phyloP scores from a whole-genome alignment of 2,329 filamentous ascomycete genomes.

The Colletotrichum tamarilloi region DNA sequence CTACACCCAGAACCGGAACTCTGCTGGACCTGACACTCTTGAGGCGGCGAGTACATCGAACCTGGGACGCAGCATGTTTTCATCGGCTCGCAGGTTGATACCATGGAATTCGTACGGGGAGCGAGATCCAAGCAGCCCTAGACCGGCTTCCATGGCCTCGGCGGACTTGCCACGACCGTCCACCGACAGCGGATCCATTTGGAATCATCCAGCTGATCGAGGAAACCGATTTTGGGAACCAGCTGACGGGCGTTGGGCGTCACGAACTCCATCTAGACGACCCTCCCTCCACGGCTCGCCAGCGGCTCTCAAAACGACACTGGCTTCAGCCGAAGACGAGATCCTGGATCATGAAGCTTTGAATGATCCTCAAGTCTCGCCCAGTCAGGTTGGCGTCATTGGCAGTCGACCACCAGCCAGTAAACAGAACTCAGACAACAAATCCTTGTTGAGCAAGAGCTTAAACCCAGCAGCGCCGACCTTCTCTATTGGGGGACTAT shows the following conservation, averaged over 20 bases:
- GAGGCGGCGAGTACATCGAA: slow-evolving; percentile 40
- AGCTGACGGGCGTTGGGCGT: slow-evolving; percentile 61
- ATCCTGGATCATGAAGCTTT: slow-evolving; percentile 70
- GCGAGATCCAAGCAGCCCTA: slow-evolving; percentile 68
- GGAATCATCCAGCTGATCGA: slow-evolving; percentile 69
- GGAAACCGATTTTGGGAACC: slow-evolving; percentile 75
- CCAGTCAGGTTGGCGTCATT: slow-evolving; percentile 76
- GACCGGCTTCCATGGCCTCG: slow-evolving; percentile 76
- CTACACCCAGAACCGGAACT: slow-evolving; percentile 70
- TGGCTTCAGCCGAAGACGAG: slow-evolving; percentile 73
- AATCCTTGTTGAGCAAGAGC: slow-evolving; percentile 63
- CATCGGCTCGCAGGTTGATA: slow-evolving; percentile 55
- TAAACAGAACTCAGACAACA: slow-evolving; percentile 46
- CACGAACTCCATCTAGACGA: slow-evolving; percentile 79
- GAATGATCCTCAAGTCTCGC: slow-evolving; percentile 61
- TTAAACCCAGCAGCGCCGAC: slow-evolving; percentile 91
- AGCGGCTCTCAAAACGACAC: slow-evolving; percentile 68
- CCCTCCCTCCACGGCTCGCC: slow-evolving; percentile 85
- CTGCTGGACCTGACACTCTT: slow-evolving; percentile 56
- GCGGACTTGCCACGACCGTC: slow-evolving; percentile 80
- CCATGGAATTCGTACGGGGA: slow-evolving; percentile 61
- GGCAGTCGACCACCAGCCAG: slow-evolving; percentile 75
- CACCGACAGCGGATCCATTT: slow-evolving; percentile 81
- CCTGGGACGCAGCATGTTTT: slow-evolving; percentile 35
- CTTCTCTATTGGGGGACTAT: slow-evolving; percentile 78